Evolutionary conservation across 345 rosid genomes (phyloP).

Genomic region (Pugionium cornutum): DNA sequence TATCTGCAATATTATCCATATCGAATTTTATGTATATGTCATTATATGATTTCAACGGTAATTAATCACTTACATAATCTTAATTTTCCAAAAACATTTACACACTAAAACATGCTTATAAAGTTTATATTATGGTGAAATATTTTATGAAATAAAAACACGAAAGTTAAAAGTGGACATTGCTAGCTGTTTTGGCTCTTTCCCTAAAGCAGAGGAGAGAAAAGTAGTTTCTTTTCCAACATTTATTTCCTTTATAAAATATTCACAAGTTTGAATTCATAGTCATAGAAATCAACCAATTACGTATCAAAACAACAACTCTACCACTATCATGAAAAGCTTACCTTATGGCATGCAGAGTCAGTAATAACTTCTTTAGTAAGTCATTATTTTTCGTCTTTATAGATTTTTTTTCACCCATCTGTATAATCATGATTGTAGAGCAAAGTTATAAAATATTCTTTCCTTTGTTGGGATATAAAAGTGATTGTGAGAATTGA

Average conservation of each 20-base stretch:
- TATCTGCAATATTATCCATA: constrained; percentile 24
- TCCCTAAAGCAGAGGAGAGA: constrained; percentile 37
- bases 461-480: constrained; percentile 35
- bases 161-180: constrained; percentile 30
- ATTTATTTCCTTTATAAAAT: constrained; percentile 2
- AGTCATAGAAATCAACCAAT: constrained; percentile 37
- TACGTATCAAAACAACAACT: constrained; percentile 39
- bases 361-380: constrained; percentile 33
- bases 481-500: constrained; percentile 35
- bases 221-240: constrained; percentile 33
- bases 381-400: constrained; percentile 32
- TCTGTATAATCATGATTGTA: constrained; percentile 29
- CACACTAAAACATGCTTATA: constrained; percentile 17
- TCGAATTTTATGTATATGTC: constrained; percentile 5
- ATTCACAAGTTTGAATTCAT: constrained; percentile 30
- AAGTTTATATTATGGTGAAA: not conserved
- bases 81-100: constrained; percentile 17
- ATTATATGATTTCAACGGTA: not conserved
- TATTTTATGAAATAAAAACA: constrained; percentile 16
- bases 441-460: constrained; percentile 27
- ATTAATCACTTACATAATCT: not conserved
- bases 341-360: constrained; percentile 22
- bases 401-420: constrained; percentile 15
- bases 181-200: constrained; percentile 40
- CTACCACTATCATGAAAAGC: constrained; percentile 36